phyloP scores from a whole-genome alignment of 2,329 filamentous ascomycete genomes.

The Microdochium trichocladiopsis region DNA sequence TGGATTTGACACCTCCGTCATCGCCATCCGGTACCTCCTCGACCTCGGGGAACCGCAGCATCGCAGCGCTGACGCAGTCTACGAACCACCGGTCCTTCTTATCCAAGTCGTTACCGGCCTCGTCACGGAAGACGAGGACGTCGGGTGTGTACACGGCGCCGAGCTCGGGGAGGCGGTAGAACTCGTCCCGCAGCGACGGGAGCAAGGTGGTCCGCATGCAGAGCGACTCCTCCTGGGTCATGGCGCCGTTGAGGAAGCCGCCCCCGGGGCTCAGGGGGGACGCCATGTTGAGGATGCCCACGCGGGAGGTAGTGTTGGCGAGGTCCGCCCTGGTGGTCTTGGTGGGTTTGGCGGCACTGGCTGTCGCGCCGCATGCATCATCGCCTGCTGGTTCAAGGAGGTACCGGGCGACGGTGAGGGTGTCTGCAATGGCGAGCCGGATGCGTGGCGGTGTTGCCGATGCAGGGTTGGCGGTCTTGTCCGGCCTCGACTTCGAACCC shows the following conservation, averaged over 20 bases:
- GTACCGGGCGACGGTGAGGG: constrained; percentile 41
- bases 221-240: constrained; percentile 54
- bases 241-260: constrained; percentile 52
- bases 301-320: constrained; percentile 17
- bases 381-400: constrained; percentile 12
- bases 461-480: not conserved
- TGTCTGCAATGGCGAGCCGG: constrained; percentile 40
- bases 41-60: constrained; percentile 50
- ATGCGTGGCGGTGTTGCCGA: constrained; percentile 23
- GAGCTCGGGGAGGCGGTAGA: constrained; percentile 52
- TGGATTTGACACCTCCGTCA: too few relatives aligned
- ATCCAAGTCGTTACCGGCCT: constrained; percentile 24
- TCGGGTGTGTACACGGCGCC: constrained; percentile 50
- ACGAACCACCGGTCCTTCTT: constrained; percentile 49
- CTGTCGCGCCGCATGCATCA: constrained; percentile 5
- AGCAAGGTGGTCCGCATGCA: constrained; percentile 54
- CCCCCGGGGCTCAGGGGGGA: constrained; percentile 55
- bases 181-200: constrained; percentile 48
- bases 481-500: too few relatives aligned
- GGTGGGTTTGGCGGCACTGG: constrained; percentile 10
- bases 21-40: constrained; percentile 16
- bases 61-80: constrained; percentile 50
- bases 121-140: constrained; percentile 48
- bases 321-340: constrained; percentile 5
- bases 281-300: constrained; percentile 57